A percentile compares a stretch with the other conserved stretches of the same genome.
Conservation (phyloP, 306 rosid species). For the Prunus dulcis region DNA sequence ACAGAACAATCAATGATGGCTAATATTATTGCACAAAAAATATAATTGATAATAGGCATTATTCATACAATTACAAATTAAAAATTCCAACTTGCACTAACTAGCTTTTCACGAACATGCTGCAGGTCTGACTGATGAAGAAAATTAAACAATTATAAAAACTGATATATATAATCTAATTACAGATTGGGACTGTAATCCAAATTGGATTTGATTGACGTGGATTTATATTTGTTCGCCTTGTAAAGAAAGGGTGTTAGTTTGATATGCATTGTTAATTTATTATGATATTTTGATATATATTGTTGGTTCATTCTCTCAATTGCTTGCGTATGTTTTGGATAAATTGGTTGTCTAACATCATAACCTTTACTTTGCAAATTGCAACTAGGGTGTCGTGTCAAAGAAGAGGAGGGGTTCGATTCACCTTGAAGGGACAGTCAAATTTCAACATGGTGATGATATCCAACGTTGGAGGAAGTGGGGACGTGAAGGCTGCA, state of each 20-base stretch:
- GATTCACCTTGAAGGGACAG: conserved; percentile 76
- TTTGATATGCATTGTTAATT: too few species aligned
- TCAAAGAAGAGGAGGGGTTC: conserved; percentile 75
- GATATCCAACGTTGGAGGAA: conserved; percentile 77
- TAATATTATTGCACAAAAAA: background rate
- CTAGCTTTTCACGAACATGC: background rate
- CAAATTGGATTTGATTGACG: too few species aligned
- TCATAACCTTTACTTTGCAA: too few species aligned
- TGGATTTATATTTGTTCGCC: too few species aligned
- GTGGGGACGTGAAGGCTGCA: conserved; percentile 60
- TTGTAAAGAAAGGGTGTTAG: background rate
- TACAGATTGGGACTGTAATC: too few species aligned
- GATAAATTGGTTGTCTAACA: too few species aligned
- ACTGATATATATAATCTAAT: too few species aligned
- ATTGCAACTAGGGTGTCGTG: conserved; percentile 52
- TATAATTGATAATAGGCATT: background rate
- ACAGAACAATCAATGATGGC: background rate
- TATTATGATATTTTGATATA: too few species aligned
- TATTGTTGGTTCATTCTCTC: too few species aligned
- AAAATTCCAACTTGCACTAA: background rate
- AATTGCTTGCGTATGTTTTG: too few species aligned
- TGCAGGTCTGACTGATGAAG: background rate
- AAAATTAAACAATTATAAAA: too few species aligned
- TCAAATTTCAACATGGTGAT: conserved; percentile 77
- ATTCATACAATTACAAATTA: background rate